Evolutionary conservation across 1,284 basidiomycete species (phyloP), one percentile per base, ranked within the genome.

Genomic region (Moesziomyces globuligerus): DNA sequence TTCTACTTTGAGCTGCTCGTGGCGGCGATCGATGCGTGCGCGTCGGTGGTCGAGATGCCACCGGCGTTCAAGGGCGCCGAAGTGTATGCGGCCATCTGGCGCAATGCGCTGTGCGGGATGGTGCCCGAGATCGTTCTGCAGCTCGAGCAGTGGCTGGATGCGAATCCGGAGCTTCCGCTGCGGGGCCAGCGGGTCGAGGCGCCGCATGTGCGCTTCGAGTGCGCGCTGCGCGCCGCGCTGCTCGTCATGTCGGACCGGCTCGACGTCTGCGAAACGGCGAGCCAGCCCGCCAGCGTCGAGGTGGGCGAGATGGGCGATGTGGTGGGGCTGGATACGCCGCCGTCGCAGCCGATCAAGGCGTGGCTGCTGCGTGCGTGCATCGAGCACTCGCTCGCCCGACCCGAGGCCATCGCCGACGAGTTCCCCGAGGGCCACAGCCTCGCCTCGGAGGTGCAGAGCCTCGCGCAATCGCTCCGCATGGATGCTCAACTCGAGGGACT

Each of bases 71-170:
- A 64, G 23, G 70, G 65, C 6, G 64, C 64, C 7, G 45, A 54
- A 37, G 52, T 51, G 11, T 72, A 67, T 20, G 48, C 60, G 13
- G 26, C 56, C 15, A 47, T 72, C n/a, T 72, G 70, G 70, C 42
- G 70, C 15, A 56, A 68, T 25, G 65, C 56, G 5, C 29, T 72
- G 15, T 72, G 70, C 39, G 70, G 70, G 6, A 49, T 68, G 55
- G 36, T 72, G 7, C 70, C 70, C 8, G 70, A 67, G 37, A 23
- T 67, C 10, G 54, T 72, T 6, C 47, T 66, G 3, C 69, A 72
- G 48, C 49, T 72, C 37, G 69, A 72, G 38, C 69, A 67, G 51
- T 72, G 69, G 69, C 53, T 72, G 8, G 69, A 72, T 38, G 61
- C 36, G 1, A 28, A 50, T 4, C 62, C 55, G 8, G 47, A 59